phyloP scores from a whole-genome alignment of 148 eudicot species.

The Chenopodium quinoa region DNA sequence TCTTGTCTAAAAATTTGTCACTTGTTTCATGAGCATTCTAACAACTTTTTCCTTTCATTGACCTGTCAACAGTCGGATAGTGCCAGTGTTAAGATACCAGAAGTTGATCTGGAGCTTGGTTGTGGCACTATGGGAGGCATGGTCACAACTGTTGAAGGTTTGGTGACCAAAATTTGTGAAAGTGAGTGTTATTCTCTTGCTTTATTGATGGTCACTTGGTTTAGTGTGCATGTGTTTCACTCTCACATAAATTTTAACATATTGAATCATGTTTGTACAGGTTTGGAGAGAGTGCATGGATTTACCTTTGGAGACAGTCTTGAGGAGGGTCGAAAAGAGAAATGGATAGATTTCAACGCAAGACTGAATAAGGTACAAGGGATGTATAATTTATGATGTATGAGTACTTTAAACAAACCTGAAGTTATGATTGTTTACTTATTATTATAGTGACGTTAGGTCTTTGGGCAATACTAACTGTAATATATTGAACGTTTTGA shows the following conservation, averaged over 20 bases:
- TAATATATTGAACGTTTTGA: background rate
- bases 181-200: conserved; percentile 49
- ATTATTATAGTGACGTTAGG: background rate
- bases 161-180: conserved; percentile 79
- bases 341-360: conserved; percentile 73
- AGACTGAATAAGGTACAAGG: conserved; percentile 65
- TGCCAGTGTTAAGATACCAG: conserved; percentile 79
- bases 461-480: background rate
- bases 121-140: conserved; percentile 96
- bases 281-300: conserved; percentile 88
- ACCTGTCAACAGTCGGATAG: conserved; percentile 65
- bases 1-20: background rate
- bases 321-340: conserved; percentile 63
- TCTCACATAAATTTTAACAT: background rate
- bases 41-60: conserved; percentile 1
- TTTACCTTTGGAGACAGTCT: conserved; percentile 93
- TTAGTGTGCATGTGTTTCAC: background rate
- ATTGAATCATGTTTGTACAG: conserved; percentile 40
- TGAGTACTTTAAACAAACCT: background rate
- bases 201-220: background rate
- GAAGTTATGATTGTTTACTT: background rate
- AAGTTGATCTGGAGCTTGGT: conserved; percentile 81
- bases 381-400: no score
- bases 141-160: conserved; percentile 92
- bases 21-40: background rate